phyloP scores from a whole-genome alignment of 352 stramenopile genomes.

The Aphanomyces invadans region DNA sequence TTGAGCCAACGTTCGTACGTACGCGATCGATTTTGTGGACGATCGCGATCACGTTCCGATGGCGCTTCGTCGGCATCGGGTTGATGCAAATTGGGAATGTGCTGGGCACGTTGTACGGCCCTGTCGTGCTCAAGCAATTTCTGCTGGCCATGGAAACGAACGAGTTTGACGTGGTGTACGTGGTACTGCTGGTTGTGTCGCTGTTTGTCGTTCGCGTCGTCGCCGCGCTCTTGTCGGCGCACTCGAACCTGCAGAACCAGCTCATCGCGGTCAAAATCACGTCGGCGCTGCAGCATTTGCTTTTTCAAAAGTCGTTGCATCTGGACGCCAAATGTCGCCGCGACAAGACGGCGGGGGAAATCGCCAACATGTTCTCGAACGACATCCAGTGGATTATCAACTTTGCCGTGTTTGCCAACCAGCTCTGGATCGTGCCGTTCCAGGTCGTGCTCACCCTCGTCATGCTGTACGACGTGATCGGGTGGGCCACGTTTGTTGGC shows the following conservation, averaged over 20 bases:
- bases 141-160: slow-evolving; percentile 30
- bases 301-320: neutral
- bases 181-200: slow-evolving; percentile 27
- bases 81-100: slow-evolving; percentile 22
- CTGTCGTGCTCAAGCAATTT: slow-evolving; percentile 34
- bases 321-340: neutral
- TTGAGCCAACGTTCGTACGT: neutral
- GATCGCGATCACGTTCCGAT: slow-evolving; percentile 25
- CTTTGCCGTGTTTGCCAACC: slow-evolving; percentile 39
- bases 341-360: slow-evolving; percentile 24
- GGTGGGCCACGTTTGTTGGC: slow-evolving; percentile 36
- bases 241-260: neutral
- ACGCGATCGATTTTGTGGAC: slow-evolving; percentile 27
- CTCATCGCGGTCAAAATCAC: neutral
- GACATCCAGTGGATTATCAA: slow-evolving; percentile 32
- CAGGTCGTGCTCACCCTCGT: slow-evolving; percentile 33
- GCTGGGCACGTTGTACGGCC: slow-evolving; percentile 28
- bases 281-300: neutral
- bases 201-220: neutral
- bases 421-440: slow-evolving; percentile 35
- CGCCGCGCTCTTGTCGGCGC: neutral
- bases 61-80: slow-evolving; percentile 24
- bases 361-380: slow-evolving; percentile 37
- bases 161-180: neutral
- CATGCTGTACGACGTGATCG: slow-evolving; percentile 37